Conservation (phyloP, 106 monocot genomes). For the Dendrobium chrysotoxum region DNA sequence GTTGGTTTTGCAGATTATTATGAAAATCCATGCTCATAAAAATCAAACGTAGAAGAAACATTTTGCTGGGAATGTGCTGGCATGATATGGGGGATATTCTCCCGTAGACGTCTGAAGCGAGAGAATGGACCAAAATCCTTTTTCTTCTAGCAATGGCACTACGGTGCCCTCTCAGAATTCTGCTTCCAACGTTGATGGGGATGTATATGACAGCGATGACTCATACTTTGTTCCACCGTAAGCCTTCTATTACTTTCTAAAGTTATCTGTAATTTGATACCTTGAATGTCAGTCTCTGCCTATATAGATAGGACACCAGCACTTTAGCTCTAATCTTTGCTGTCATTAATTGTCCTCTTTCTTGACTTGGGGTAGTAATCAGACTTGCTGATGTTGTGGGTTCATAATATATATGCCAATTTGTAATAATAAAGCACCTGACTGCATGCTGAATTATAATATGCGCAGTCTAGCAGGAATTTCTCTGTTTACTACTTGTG, state of each 20-base stretch:
- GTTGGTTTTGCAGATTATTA: neutral
- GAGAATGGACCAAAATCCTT: slow-evolving; percentile 41
- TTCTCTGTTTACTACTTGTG: neutral
- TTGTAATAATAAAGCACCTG: neutral
- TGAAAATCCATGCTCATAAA: neutral
- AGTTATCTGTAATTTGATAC: neutral
- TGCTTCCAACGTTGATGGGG: slow-evolving; percentile 20
- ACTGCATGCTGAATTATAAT: neutral
- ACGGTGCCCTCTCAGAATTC: slow-evolving; percentile 46
- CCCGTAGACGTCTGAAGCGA: slow-evolving; percentile 11
- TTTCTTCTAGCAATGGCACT: slow-evolving; percentile 50
- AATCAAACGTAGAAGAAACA: neutral
- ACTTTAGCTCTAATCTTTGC: too few relatives aligned
- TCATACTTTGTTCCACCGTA: slow-evolving; percentile 80
- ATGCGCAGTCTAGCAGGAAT: neutral
- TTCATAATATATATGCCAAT: neutral
- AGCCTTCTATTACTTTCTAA: slow-evolving; percentile 20
- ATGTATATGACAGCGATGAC: slow-evolving; percentile 87
- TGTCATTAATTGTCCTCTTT: too few relatives aligned
- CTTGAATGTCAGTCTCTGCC: neutral
- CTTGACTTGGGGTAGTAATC: too few relatives aligned
- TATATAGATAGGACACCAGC: too few relatives aligned
- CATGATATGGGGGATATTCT: slow-evolving; percentile 30
- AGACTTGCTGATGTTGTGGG: too few relatives aligned
- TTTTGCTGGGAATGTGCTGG: neutral